Percentiles rank a stretch among this genome's conserved stretches.
Conservation (phyloP, 1,139 yeast species). For the Yamadazyma pseudoaaseri region DNA sequence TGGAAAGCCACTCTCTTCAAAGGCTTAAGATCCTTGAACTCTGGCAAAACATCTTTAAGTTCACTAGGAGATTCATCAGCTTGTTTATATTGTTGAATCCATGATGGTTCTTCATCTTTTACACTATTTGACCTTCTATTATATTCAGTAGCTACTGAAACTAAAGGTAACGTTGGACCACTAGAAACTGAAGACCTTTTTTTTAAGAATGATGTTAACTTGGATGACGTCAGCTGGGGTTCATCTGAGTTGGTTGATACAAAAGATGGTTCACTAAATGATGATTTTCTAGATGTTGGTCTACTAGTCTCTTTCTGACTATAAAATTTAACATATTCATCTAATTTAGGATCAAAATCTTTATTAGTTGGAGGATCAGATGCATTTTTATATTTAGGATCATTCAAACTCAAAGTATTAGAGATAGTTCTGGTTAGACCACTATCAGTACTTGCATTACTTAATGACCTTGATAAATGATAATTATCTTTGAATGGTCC, state of each 20-base stretch:
- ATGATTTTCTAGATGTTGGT: slow-evolving; percentile 16
- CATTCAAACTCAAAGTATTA: neutral
- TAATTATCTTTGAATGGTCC: slow-evolving; percentile 9
- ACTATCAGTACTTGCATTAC: slow-evolving; percentile 3
- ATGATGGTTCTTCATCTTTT: slow-evolving; percentile 5
- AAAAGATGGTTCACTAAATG: slow-evolving; percentile 14
- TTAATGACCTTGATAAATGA: slow-evolving; percentile 6
- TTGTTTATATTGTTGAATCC: slow-evolving; percentile 8
- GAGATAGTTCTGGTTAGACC: slow-evolving; percentile 1
- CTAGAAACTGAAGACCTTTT: slow-evolving; percentile 19
- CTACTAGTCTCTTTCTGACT: slow-evolving; percentile 27
- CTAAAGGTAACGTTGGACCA: slow-evolving; percentile 11
- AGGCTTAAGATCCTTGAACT: slow-evolving; percentile 33
- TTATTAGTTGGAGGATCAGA: neutral
- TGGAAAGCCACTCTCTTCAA: slow-evolving; percentile 73
- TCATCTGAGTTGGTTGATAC: slow-evolving; percentile 5
- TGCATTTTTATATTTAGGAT: neutral
- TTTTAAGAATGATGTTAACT: slow-evolving; percentile 27
- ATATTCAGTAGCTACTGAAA: slow-evolving; percentile 17
- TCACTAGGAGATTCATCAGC: slow-evolving; percentile 5
- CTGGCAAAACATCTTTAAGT: slow-evolving; percentile 16
- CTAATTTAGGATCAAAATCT: slow-evolving; percentile 51
- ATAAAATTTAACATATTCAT: slow-evolving; percentile 56
- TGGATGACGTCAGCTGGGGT: slow-evolving; percentile 7
- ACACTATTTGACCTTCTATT: slow-evolving; percentile 13